Base-by-base conservation (phyloP, 1,139 yeast genomes). In the Suhomyces chickasaworum region DNA sequence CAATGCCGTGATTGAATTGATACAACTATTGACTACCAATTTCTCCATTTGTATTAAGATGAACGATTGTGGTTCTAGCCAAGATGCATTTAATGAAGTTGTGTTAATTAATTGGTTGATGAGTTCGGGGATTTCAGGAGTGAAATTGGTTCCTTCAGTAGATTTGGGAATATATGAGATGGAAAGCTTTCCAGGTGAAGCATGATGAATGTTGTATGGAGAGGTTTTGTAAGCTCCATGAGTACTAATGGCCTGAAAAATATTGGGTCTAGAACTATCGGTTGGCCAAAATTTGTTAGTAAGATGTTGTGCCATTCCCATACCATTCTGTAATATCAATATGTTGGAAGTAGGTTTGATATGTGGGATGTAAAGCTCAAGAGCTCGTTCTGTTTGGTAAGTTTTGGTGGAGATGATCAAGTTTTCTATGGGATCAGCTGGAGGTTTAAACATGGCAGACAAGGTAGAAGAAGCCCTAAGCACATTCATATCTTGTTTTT, bases 291-390 rank as follows among this genome's bases (percentile, higher is more conserved):
- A 71, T 7, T 62, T 55, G 1, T 69, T 65, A 13, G 73, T 70
- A 31, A 89, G 61, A 37, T 73, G 71, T 13, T 84, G 86, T 3
- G 79, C 68, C 37, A 81, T 73, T 1, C 96, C 95, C 75, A 83
- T 73, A 3, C 95, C 95, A 58, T 88, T 87, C 55, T 90, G 95
- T 5, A 90, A 58, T n/a, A 91, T 65, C 37, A 90, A 55, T 3
- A 90, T 64, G 47, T 80, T 82, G 1, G 91, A 76, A 3, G 65
- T 53, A 5, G 66, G 53, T 17, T 63, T 54, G 37, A 83, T 70
- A 37, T 71, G 64, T 2, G 69, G 68, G 22, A 69, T 53, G 51
- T 80, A 75, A 23, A 74, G 74, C 33, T 59, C 53, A 17, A 87
- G 52, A 1, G 86, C 86, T 3, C 58, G 48, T 13, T 65, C 65